Evolutionary conservation across 768 basidiomycete genomes (phyloP).

Genomic region (Fomitopsis serialis): DNA sequence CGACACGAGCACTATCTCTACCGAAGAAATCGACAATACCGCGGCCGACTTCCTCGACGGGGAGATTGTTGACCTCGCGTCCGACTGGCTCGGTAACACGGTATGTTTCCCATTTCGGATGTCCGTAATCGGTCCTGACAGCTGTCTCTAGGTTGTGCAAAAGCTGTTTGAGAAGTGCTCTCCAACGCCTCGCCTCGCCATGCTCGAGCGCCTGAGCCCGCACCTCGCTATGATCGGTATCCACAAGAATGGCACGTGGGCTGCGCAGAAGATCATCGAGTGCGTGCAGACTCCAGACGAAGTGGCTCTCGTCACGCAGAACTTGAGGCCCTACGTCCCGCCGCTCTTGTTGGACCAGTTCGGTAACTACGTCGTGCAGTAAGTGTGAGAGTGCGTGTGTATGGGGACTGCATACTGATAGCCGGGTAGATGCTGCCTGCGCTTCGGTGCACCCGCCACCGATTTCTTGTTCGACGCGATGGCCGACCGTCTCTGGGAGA

Average conservation of each 20-base stretch:
- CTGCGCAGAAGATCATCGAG: constrained; percentile 98
- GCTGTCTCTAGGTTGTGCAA: constrained; percentile 71
- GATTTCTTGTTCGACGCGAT: constrained; percentile 98
- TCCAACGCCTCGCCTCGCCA: constrained; percentile 67
- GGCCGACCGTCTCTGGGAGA: constrained; percentile 97
- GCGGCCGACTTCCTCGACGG: constrained; percentile 88
- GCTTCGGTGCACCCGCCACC: constrained; percentile 84
- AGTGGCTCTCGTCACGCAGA: constrained; percentile 75
- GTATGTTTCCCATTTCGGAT: constrained; percentile 32
- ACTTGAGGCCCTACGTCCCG: constrained; percentile 86
- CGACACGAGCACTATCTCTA: constrained; percentile 81
- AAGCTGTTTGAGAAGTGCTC: constrained; percentile 94
- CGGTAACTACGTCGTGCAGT: constrained; percentile 93
- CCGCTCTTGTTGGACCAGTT: constrained; percentile 92
- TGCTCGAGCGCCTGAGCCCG: constrained; percentile 92
- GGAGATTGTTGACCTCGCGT: constrained; percentile 91
- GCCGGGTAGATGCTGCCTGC: constrained; percentile 70
- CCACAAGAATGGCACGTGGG: constrained; percentile 99
- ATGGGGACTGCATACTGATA: neutral
- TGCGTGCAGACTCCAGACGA: constrained; percentile 88
- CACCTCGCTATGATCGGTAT: constrained; percentile 97
- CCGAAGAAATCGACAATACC: constrained; percentile 86
- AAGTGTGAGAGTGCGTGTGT: constrained; percentile 25
- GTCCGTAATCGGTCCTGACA: neutral
- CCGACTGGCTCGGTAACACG: constrained; percentile 98